Evolutionary conservation across 345 rosid species (phyloP), one percentile per base, ranked within the genome.

Genomic region (Citrus unshiu): DNA sequence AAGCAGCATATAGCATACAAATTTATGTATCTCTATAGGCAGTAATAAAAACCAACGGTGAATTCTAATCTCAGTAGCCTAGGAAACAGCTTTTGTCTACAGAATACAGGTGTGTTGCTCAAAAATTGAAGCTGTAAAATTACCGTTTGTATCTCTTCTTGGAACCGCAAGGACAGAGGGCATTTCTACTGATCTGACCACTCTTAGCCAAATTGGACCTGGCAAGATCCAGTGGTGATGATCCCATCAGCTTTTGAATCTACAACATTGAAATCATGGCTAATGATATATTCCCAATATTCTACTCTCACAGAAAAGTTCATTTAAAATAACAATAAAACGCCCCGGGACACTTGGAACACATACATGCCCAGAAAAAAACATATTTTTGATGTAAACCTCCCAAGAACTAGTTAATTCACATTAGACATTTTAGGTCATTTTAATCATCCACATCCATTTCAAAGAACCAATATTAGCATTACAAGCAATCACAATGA

Each of bases 71-170:
- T 43, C 16, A 2, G 12, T 40, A 43, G 49, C 13, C 43, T 34
- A 66, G 10, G n/a, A 67, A 57, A 19, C 32, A 22, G 51, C 60
- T 51, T 9, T 30, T 6, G 40, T 21, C 49, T 9, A 60, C 54
- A 57, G 32, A 61, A 65, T 24, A 6, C 22, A 1, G 34, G 40
- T 59, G 67, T n/a, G 18, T 13, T 63, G 70, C 37, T 9, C 12
- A 79, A 73, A 8, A 29, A 14, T n/a, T 19, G 21, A 22, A 65
- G 58, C 61, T 46, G 65, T 40, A 46, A 72, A 54, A 68, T 68
- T 88, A 96, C 99, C 97, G 68, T 83, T 94, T 93, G 84, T 94
- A 96, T 92, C 94, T 89, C 89, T 92, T 94, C 91, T 93, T 91
- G 73, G 99, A 96, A 86, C 97, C 98, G 69, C 99, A 96, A 0